Conservation (phyloP, 2,329 filamentous ascomycete genomes). For the Pseudopithomyces maydicus region DNA sequence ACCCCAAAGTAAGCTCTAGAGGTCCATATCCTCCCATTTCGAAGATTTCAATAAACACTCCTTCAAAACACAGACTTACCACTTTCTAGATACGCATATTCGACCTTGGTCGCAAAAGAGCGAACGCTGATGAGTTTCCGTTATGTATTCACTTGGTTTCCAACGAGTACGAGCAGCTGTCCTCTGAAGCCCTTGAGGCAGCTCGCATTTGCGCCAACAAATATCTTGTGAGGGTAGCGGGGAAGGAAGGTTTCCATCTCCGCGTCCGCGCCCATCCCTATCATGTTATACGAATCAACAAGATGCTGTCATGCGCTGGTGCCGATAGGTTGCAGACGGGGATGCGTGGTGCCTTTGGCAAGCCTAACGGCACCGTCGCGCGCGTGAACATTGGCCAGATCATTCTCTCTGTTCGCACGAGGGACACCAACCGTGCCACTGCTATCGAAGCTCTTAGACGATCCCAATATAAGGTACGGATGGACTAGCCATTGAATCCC, state of each 20-base stretch:
- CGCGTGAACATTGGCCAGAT: slow-evolving; percentile 99
- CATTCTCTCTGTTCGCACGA: slow-evolving; percentile 94
- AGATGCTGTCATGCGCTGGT: slow-evolving; percentile 99
- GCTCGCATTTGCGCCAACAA: slow-evolving; percentile 99
- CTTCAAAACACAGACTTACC: too few species aligned
- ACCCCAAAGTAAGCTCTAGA: slow-evolving; percentile 55
- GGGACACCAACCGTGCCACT: slow-evolving; percentile 88
- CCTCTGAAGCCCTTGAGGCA: slow-evolving; percentile 98
- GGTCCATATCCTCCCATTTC: too few species aligned
- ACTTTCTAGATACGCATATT: slow-evolving; percentile 79
- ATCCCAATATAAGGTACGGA: slow-evolving; percentile 87
- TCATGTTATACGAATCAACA: slow-evolving; percentile 99
- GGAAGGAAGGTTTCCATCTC: slow-evolving; percentile 75
- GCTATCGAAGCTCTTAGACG: slow-evolving; percentile 99
- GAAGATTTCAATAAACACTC: too few species aligned
- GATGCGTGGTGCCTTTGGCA: slow-evolving; percentile 99
- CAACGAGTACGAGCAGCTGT: slow-evolving; percentile 99
- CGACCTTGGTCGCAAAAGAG: slow-evolving; percentile 98
- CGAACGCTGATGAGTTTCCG: slow-evolving; percentile 99
- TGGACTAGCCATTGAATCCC: neutral
- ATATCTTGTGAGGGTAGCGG: slow-evolving; percentile 73
- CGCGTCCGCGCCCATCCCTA: slow-evolving; percentile 90
- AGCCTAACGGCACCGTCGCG: slow-evolving; percentile 98
- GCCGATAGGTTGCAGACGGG: slow-evolving; percentile 99
- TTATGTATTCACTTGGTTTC: slow-evolving; percentile 97